Percentiles rank a stretch among this genome's conserved stretches.
Conservation (phyloP, 768 basidiomycete species). For the Lenzites betulinus region DNA sequence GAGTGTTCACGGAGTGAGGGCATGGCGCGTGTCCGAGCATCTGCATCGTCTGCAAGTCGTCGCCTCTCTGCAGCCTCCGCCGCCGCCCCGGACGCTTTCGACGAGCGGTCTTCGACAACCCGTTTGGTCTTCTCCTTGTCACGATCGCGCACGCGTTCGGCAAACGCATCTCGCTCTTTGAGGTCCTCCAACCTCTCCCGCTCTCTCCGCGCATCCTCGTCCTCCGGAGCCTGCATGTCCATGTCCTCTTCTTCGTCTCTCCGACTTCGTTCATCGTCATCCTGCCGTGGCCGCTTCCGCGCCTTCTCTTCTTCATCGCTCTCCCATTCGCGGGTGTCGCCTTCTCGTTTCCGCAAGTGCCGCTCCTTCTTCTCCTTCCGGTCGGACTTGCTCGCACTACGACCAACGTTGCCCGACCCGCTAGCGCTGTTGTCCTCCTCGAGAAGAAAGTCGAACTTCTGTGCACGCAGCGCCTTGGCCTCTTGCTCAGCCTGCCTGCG, state of each 20-base stretch:
- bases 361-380: constrained; percentile 60
- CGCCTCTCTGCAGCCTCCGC: constrained; percentile 83
- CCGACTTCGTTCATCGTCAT: constrained; percentile 37
- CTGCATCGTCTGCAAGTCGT: constrained; percentile 67
- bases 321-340: constrained; percentile 84
- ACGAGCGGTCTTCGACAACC: constrained; percentile 89
- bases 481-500: constrained; percentile 77
- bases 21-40: constrained; percentile 51
- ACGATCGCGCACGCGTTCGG: constrained; percentile 79
- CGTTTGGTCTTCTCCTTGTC: constrained; percentile 89
- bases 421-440: constrained; percentile 66
- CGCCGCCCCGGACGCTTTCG: constrained; percentile 69
- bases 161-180: constrained; percentile 90
- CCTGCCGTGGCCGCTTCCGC: constrained; percentile 61
- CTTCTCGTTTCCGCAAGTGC: constrained; percentile 77
- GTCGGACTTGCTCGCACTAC: constrained; percentile 35
- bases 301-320: constrained; percentile 85
- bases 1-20: constrained; percentile 84
- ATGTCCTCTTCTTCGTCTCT: constrained; percentile 41
- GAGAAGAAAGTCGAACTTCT: constrained; percentile 80
- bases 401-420: constrained; percentile 40
- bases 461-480: constrained; percentile 63
- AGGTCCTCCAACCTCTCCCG: constrained; percentile 77
- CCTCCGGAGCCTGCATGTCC: constrained; percentile 57
- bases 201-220: constrained; percentile 70